These are phyloP conservation scores for Fonsecaea monophora DNA, from an alignment of 2,329 filamentous ascomycete species.

Conservation along the genomic window DNA sequence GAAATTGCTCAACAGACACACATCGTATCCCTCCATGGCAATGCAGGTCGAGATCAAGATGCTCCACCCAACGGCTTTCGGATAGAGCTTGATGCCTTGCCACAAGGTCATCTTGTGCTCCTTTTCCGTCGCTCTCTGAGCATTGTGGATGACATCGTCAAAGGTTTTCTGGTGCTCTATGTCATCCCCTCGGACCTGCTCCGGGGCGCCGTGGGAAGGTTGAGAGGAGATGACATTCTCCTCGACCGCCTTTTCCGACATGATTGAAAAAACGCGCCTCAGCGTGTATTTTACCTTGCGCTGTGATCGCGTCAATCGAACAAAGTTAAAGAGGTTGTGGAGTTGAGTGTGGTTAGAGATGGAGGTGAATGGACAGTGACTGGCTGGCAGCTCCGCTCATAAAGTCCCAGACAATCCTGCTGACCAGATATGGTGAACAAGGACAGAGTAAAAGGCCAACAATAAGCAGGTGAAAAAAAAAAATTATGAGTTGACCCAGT, in stretches of 20 bases:
- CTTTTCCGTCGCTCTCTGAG: conserved; percentile 53
- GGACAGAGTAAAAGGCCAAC: background rate
- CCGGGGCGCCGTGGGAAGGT: conserved; percentile 8
- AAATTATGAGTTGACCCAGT: background rate
- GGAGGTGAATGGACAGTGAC: background rate
- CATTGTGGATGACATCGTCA: conserved; percentile 49
- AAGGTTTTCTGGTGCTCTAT: conserved; percentile 21
- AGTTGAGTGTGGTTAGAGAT: background rate
- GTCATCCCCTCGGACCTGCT: conserved; percentile 24
- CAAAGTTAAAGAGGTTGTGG: background rate
- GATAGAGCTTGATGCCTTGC: conserved; percentile 81
- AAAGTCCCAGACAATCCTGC: background rate
- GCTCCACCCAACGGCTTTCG: conserved; percentile 84
- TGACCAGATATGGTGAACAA: background rate
- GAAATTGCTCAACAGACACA: conserved; percentile 61
- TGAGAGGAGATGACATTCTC: conserved; percentile 26
- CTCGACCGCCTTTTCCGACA: conserved; percentile 31
- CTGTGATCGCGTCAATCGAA: background rate
- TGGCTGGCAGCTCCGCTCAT: background rate
- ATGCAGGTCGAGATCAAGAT: conserved; percentile 89
- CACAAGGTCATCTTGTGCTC: conserved; percentile 72
- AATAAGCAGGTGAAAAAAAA: no score
- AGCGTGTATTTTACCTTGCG: background rate
- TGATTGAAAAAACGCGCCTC: conserved; percentile 3
- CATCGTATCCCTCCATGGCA: conserved; percentile 76